Base-by-base conservation (phyloP, 176 grass and related monocot species). In the Avena sativa region DNA sequence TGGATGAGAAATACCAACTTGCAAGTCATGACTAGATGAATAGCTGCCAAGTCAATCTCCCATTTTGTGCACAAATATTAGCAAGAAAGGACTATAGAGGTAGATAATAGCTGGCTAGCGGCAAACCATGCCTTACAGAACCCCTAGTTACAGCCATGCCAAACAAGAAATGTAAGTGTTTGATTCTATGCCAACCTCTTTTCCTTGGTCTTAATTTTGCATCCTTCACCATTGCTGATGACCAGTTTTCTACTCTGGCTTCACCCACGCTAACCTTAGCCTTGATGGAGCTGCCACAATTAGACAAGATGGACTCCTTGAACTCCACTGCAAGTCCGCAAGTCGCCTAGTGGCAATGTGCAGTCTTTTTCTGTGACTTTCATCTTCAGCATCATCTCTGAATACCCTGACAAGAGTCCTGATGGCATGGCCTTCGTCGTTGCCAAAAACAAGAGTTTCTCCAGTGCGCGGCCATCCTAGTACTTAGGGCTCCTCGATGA, bases 361-460 rank as follows among this genome's bases (percentile, higher is more conserved):
- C 68, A 44, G 9, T 71, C 68, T 71, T 71, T 71, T 19, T 71
- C 68, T 10, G 40, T 71, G 36, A 71, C 17, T 40, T 71, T 71
- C 36, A 4, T 71, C 68, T 71, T 71, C 17, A 44, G 36, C 68
- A 71, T 71, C 68, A 19, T 71, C 17, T 71, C 38, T 19, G 68
- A 16, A 34, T 44, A 71, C 38, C 68, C 38, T 43, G 68, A 71
- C 3, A 71, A 71, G 67, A 43, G 67, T 70, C 34, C 8, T 70
- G 67, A 71, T 71, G 68, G 68, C 38, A 71, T 71, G 36, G 36
- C 68, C 68, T 71, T 71, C 68, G 20, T 71, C 38, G 17, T 71
- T 9, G 40, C 68, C 38, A 44, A 10, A 44, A 71, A 71, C 36
- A 71, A 71, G 38, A 71, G 38, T 43, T 71, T 71, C 68, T 71